These are phyloP conservation scores for Wallacemonas sp. DNA, from an alignment of 208 protist genomes.

Conservation along the genomic window DNA sequence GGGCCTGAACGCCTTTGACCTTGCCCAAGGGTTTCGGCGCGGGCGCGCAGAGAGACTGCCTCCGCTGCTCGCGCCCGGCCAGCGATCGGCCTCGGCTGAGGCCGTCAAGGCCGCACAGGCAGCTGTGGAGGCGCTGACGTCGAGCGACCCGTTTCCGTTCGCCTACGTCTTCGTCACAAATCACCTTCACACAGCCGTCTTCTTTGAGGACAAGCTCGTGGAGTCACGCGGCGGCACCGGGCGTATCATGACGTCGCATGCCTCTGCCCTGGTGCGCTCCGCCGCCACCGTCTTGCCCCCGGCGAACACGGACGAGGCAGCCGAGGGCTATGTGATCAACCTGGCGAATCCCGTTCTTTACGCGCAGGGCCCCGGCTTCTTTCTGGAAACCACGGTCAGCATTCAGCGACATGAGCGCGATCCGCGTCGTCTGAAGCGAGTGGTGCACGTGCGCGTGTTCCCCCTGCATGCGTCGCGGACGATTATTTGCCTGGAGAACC, in stretches of 20 bases:
- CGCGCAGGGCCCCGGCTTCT: slow-evolving; percentile 42
- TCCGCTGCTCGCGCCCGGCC: slow-evolving; percentile 2
- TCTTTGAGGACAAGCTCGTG: slow-evolving; percentile 29
- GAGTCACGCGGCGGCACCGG: slow-evolving; percentile 36
- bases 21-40: background rate
- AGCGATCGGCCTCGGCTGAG: slow-evolving; percentile 3
- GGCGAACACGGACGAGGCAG: slow-evolving; percentile 3
- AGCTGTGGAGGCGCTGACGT: background rate
- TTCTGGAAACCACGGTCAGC: slow-evolving; percentile 54
- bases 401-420: slow-evolving; percentile 25
- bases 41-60: slow-evolving; percentile 1
- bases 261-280: slow-evolving; percentile 13
- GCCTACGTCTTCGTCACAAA: slow-evolving; percentile 9
- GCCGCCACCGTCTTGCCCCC: background rate
- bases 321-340: slow-evolving; percentile 36
- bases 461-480: slow-evolving; percentile 60
- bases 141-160: background rate
- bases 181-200: slow-evolving; percentile 12
- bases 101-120: slow-evolving; percentile 2
- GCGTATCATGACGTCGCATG: slow-evolving; percentile 31
- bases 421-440: slow-evolving; percentile 40
- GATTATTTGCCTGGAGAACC: slow-evolving; percentile 82
- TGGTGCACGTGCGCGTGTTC: slow-evolving; percentile 53
- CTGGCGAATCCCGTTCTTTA: slow-evolving; percentile 60
- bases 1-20: slow-evolving; percentile 2